Evolutionary conservation across 805 yeast genomes (phyloP).

Genomic region (Starmerella ratchasimensis): DNA sequence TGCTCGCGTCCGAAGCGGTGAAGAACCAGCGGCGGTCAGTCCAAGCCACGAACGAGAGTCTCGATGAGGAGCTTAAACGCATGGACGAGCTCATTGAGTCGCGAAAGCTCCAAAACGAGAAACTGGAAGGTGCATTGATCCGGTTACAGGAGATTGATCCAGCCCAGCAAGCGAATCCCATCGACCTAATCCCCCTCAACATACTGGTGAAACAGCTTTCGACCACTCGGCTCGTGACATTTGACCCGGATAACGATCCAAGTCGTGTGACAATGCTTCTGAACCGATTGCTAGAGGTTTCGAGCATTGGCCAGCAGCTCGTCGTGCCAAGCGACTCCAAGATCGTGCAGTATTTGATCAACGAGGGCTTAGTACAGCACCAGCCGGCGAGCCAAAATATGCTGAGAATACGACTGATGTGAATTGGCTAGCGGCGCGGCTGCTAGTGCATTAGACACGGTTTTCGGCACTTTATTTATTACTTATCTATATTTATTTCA

Average conservation of each 20-base stretch:
- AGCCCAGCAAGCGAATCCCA: neutral
- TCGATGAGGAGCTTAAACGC: neutral
- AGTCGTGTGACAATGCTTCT: conserved; percentile 3
- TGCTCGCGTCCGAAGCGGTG: conserved; percentile 2
- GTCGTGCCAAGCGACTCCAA: conserved; percentile 7
- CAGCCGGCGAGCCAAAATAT: conserved; percentile 7
- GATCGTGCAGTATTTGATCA: conserved; percentile 10
- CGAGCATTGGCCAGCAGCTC: conserved; percentile 9
- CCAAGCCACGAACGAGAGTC: conserved; percentile 1
- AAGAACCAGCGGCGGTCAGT: neutral
- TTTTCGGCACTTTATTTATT: no score
- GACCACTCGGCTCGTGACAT: neutral
- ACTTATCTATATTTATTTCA: no score
- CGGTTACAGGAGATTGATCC: neutral
- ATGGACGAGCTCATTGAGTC: neutral
- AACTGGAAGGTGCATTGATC: neutral
- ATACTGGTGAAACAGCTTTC: neutral
- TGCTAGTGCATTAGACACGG: neutral
- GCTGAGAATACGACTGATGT: conserved; percentile 7
- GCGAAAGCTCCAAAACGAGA: neutral
- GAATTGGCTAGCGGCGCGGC: no score
- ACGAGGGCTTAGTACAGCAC: conserved; percentile 8
- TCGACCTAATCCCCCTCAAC: neutral
- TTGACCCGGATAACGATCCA: neutral
- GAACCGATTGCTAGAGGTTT: conserved; percentile 6